Evolutionary conservation across 108 stramenopile genomes (phyloP).

Genomic region (Nitzschia sp.): DNA sequence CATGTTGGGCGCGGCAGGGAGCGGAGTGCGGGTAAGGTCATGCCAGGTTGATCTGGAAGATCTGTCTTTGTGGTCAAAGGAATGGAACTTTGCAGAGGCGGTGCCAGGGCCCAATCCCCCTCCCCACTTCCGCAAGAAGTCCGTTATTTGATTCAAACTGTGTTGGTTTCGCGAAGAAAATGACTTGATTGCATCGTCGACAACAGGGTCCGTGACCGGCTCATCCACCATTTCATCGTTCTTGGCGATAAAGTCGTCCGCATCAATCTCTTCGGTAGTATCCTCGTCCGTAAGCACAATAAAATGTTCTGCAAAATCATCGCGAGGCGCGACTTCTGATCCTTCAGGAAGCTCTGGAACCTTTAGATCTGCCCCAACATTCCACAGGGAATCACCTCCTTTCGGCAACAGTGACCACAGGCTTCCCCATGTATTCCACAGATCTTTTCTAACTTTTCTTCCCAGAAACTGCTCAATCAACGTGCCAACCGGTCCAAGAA

Average conservation of each 20-base stretch:
- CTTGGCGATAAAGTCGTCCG: not conserved
- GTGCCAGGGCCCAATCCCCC: slow-evolving; percentile 54
- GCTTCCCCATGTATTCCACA: slow-evolving; percentile 78
- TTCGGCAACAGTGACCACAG: slow-evolving; percentile 86
- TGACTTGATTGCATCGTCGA: slow-evolving; percentile 7
- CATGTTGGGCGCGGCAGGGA: slow-evolving; percentile 82
- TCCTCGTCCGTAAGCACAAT: slow-evolving; percentile 14
- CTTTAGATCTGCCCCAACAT: slow-evolving; percentile 56
- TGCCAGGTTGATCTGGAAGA: slow-evolving; percentile 60
- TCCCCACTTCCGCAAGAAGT: slow-evolving; percentile 62
- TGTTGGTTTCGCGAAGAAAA: slow-evolving; percentile 24
- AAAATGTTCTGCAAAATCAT: slow-evolving; percentile 17
- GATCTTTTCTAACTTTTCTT: slow-evolving; percentile 54
- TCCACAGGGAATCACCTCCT: slow-evolving; percentile 85
- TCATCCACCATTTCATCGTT: slow-evolving; percentile 5
- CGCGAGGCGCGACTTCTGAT: not conserved
- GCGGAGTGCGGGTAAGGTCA: slow-evolving; percentile 67
- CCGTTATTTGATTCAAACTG: slow-evolving; percentile 27
- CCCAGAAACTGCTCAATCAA: slow-evolving; percentile 79
- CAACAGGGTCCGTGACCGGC: not conserved
- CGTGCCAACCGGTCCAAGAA: slow-evolving; percentile 60
- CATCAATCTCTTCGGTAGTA: not conserved
- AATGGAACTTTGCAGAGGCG: slow-evolving; percentile 39
- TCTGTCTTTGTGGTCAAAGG: slow-evolving; percentile 42
- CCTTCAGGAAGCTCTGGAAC: not conserved